These are phyloP conservation scores for Lyophyllum atratum DNA, from an alignment of 768 basidiomycete genomes.

Conservation along the genomic window DNA sequence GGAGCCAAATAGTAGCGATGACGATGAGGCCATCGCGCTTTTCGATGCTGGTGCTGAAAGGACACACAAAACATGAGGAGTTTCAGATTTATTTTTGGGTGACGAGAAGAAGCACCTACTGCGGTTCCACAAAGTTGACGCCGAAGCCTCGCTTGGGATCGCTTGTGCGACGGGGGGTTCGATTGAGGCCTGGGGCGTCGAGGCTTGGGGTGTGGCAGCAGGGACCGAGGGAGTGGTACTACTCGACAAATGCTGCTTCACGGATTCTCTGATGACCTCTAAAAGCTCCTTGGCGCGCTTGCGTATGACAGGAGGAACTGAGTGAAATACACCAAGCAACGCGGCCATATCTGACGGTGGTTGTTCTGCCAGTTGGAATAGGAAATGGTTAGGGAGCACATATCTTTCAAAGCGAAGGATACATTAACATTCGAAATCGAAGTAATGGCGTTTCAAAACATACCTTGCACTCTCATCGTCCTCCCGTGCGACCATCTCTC, in stretches of 20 bases:
- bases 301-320: conserved; percentile 64
- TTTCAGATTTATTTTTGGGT: conserved; percentile 9
- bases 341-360: conserved; percentile 66
- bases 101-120: conserved; percentile 19
- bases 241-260: conserved; percentile 34
- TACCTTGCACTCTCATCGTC: conserved; percentile 88
- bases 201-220: background rate
- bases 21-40: conserved; percentile 9
- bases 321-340: conserved; percentile 59
- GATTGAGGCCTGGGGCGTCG: background rate
- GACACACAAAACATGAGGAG: conserved; percentile 1
- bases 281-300: conserved; percentile 64
- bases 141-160: conserved; percentile 1
- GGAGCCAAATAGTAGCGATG: conserved; percentile 34
- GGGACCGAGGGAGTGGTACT: background rate
- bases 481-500: conserved; percentile 74
- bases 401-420: conserved; percentile 44
- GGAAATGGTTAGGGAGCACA: conserved; percentile 71
- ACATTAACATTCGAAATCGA: background rate
- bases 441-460: background rate
- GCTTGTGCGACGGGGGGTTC: conserved; percentile 12
- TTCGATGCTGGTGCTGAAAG: background rate
- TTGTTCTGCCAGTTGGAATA: conserved; percentile 74
- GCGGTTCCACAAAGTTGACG: conserved; percentile 29
- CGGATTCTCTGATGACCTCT: conserved; percentile 55